These are phyloP conservation scores for Dioszegia aurantiaca DNA, from an alignment of 768 basidiomycete genomes.

Conservation along the genomic window DNA sequence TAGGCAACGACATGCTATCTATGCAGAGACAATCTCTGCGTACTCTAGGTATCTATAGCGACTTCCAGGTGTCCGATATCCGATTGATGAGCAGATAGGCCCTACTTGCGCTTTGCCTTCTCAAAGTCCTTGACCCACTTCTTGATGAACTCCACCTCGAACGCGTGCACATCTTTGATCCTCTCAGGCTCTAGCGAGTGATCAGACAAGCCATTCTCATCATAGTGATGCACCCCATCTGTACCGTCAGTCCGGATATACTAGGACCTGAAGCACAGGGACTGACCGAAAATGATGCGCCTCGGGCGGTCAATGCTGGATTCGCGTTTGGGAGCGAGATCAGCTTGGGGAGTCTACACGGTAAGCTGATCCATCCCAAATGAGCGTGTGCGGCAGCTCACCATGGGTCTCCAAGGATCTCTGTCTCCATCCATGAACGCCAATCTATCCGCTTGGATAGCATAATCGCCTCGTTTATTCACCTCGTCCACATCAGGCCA, in stretches of 20 bases:
- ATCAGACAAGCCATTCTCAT: slow-evolving; percentile 68
- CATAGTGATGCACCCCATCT: slow-evolving; percentile 52
- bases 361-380: slow-evolving; percentile 14
- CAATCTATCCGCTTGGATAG: slow-evolving; percentile 71
- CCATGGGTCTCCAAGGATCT: slow-evolving; percentile 83
- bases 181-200: slow-evolving; percentile 66
- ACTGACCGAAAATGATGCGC: slow-evolving; percentile 78
- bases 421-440: slow-evolving; percentile 65
- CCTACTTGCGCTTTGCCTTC: slow-evolving; percentile 7
- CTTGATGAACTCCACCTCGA: slow-evolving; percentile 74
- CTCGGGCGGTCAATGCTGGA: slow-evolving; percentile 76
- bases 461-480: slow-evolving; percentile 80
- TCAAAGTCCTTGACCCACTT: slow-evolving; percentile 65
- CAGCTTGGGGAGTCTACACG: slow-evolving; percentile 47
- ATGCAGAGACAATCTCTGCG: too few relatives aligned
- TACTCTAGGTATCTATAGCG: too few relatives aligned
- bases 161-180: slow-evolving; percentile 74
- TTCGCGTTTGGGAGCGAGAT: slow-evolving; percentile 60
- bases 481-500: slow-evolving; percentile 78
- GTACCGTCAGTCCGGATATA: slow-evolving; percentile 1
- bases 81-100: neutral
- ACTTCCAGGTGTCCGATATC: too few relatives aligned
- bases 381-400: slow-evolving; percentile 20
- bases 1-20: too few relatives aligned
- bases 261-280: neutral